These are phyloP conservation scores for Asclepias syriaca DNA, from an alignment of 257 asterid species.

Conservation along the genomic window DNA sequence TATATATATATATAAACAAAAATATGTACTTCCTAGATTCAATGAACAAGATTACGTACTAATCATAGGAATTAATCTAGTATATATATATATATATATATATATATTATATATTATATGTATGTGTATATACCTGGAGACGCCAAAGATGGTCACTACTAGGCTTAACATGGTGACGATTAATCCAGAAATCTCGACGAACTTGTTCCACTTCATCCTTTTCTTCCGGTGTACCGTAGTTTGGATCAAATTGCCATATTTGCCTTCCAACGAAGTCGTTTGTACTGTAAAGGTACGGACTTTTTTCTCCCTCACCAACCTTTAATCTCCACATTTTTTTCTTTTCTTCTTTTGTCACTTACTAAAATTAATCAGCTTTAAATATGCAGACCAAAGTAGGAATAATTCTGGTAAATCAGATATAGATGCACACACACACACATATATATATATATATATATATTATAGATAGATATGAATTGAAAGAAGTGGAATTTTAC, in stretches of 20 bases:
- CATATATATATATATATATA: too few relatives aligned
- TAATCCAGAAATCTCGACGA: slow-evolving; percentile 51
- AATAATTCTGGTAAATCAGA: background rate
- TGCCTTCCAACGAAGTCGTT: slow-evolving; percentile 63
- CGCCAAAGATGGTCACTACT: slow-evolving; percentile 62
- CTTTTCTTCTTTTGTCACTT: background rate
- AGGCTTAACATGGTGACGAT: slow-evolving; percentile 52
- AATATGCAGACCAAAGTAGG: background rate
- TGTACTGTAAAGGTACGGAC: slow-evolving; percentile 57
- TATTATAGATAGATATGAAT: too few relatives aligned
- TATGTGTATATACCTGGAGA: slow-evolving; percentile 31
- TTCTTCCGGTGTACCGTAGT: slow-evolving; percentile 49
- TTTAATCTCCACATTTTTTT: slow-evolving; percentile 56
- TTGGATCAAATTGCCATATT: slow-evolving; percentile 51
- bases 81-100: too few relatives aligned
- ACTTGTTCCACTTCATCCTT: slow-evolving; percentile 36
- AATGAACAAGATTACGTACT: too few relatives aligned
- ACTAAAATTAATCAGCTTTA: too few relatives aligned
- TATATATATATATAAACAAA: too few relatives aligned
- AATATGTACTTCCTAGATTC: too few relatives aligned
- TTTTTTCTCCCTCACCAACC: slow-evolving; percentile 43
- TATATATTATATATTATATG: too few relatives aligned
- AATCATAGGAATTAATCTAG: too few relatives aligned
- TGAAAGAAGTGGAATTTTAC: background rate
- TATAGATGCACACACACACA: background rate